Conservation (phyloP, 208 protist genomes). For the Balamuthia mandrillaris region DNA sequence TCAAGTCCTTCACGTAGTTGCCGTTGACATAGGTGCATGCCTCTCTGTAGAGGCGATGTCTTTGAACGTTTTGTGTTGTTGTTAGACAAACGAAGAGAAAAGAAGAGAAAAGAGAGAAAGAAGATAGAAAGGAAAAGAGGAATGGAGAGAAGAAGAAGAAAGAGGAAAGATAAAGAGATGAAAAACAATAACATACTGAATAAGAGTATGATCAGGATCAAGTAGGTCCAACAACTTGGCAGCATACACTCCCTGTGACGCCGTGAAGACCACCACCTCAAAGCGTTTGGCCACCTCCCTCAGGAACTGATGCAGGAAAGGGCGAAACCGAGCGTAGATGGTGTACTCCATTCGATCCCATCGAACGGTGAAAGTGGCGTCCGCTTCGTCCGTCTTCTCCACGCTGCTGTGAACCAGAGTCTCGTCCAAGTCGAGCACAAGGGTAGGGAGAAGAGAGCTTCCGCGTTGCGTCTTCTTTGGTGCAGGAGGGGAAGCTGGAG, state of each 20-base stretch:
- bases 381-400: background rate
- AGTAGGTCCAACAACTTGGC: slow-evolving; percentile 68
- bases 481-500: background rate
- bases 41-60: background rate
- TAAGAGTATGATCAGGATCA: slow-evolving; percentile 45
- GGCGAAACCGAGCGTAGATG: slow-evolving; percentile 36
- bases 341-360: slow-evolving; percentile 5
- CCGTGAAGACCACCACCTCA: slow-evolving; percentile 76
- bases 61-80: background rate
- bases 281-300: slow-evolving; percentile 48
- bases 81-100: background rate
- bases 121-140: background rate
- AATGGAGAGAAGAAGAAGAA: background rate
- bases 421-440: slow-evolving; percentile 77
- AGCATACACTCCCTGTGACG: slow-evolving; percentile 68
- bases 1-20: slow-evolving; percentile 72
- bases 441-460: slow-evolving; percentile 46
- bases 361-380: slow-evolving; percentile 7
- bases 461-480: background rate
- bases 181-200: slow-evolving; percentile 25
- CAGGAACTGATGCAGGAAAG: slow-evolving; percentile 60
- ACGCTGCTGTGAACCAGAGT: slow-evolving; percentile 69
- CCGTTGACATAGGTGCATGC: slow-evolving; percentile 51
- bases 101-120: background rate
- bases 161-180: background rate